Evolutionary conservation across 805 yeast genomes (phyloP).

Genomic region (Debaryomyces prosopidis): DNA sequence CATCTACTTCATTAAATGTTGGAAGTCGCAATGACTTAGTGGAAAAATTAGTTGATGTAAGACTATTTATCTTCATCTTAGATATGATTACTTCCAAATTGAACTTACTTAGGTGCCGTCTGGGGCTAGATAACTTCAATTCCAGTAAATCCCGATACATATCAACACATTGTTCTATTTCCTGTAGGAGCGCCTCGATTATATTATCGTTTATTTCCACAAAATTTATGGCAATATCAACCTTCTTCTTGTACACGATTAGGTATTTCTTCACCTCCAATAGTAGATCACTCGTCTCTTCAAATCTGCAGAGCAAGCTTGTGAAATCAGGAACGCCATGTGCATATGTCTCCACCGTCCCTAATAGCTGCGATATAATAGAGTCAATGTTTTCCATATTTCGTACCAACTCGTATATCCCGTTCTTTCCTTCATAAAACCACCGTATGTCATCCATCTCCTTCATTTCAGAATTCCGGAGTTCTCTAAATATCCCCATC

Average conservation of each 20-base stretch:
- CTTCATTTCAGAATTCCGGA: slow-evolving; percentile 4
- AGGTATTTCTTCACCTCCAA: slow-evolving; percentile 24
- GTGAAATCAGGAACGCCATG: neutral
- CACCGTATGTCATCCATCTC: slow-evolving; percentile 16
- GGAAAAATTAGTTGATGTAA: slow-evolving; percentile 11
- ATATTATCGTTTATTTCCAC: slow-evolving; percentile 27
- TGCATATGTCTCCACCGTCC: slow-evolving; percentile 1
- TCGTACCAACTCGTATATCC: slow-evolving; percentile 15
- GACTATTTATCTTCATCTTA: slow-evolving; percentile 23
- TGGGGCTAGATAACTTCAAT: slow-evolving; percentile 18
- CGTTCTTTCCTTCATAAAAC: slow-evolving; percentile 26
- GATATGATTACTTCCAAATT: slow-evolving; percentile 19
- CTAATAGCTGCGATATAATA: slow-evolving; percentile 21
- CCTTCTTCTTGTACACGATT: slow-evolving; percentile 19
- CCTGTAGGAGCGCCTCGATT: slow-evolving; percentile 22
- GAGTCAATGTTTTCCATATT: slow-evolving; percentile 25
- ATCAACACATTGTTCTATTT: slow-evolving; percentile 25
- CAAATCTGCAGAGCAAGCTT: slow-evolving; percentile 24
- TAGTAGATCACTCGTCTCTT: slow-evolving; percentile 23
- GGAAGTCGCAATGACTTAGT: slow-evolving; percentile 26
- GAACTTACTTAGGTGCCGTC: slow-evolving; percentile 14
- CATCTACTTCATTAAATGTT: slow-evolving; percentile 29
- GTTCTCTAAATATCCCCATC: slow-evolving; percentile 12
- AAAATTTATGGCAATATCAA: slow-evolving; percentile 28
- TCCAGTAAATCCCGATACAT: slow-evolving; percentile 16